Evolutionary conservation across 805 yeast species (phyloP).

Genomic region (fission yeast (Schizosaccharomyces pombe)): ASM294v3 CU329670.1:3391001-3391500

Average conservation of each 20-base stretch:
- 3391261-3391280: slow-evolving; percentile 41
- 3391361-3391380: neutral
- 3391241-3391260: slow-evolving; percentile 53
- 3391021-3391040: slow-evolving; percentile 79
- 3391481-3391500: neutral
- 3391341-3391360: neutral
- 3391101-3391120: slow-evolving; percentile 51
- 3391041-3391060: slow-evolving; percentile 71
- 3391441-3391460: no score
- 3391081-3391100: slow-evolving; percentile 57
- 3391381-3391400: neutral
- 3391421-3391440: no score
- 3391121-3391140: slow-evolving; percentile 55
- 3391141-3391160: slow-evolving; percentile 52
- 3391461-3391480: no score
- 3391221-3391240: slow-evolving; percentile 74
- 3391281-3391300: slow-evolving; percentile 43
- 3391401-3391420: no score
- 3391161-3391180: slow-evolving; percentile 82
- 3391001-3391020: slow-evolving; percentile 92
- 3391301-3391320: slow-evolving; percentile 17
- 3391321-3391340: neutral
- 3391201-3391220: slow-evolving; percentile 60
- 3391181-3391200: slow-evolving; percentile 79
- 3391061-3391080: slow-evolving; percentile 60